Conservation (phyloP, 768 basidiomycete genomes). For the Candolleomyces efflorescens region DNA sequence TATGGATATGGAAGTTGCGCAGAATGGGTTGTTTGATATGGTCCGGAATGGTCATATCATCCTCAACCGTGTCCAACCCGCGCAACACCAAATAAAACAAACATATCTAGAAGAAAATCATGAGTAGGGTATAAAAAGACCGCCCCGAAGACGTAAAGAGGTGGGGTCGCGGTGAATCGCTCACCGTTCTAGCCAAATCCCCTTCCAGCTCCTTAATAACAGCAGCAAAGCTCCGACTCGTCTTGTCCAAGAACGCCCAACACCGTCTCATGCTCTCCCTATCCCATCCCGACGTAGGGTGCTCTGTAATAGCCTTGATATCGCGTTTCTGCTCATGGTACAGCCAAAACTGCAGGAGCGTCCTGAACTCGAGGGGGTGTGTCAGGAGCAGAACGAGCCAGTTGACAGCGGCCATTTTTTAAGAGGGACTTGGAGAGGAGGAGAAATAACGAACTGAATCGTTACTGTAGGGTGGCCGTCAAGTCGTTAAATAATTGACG, state of each 20-base stretch:
- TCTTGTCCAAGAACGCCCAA: constrained; percentile 86
- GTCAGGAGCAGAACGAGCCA: constrained; percentile 69
- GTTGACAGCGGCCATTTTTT: constrained; percentile 48
- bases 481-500: not conserved
- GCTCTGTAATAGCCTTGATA: constrained; percentile 70
- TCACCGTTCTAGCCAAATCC: constrained; percentile 85
- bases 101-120: constrained; percentile 57
- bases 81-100: constrained; percentile 93
- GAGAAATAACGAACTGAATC: not conserved
- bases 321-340: constrained; percentile 82
- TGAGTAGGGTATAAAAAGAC: not conserved
- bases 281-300: constrained; percentile 83
- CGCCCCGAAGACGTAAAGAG: not conserved
- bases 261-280: constrained; percentile 81
- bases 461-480: not conserved
- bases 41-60: constrained; percentile 95
- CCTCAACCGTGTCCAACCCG: constrained; percentile 95
- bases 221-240: constrained; percentile 84
- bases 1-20: constrained; percentile 75
- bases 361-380: constrained; percentile 81
- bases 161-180: constrained; percentile 26
- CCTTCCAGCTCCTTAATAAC: constrained; percentile 97
- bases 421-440: not conserved
- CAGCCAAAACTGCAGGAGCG: constrained; percentile 76
- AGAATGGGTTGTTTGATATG: constrained; percentile 82